Conservation (phyloP, 2,329 filamentous ascomycete genomes). For the Nemania sp. region DNA sequence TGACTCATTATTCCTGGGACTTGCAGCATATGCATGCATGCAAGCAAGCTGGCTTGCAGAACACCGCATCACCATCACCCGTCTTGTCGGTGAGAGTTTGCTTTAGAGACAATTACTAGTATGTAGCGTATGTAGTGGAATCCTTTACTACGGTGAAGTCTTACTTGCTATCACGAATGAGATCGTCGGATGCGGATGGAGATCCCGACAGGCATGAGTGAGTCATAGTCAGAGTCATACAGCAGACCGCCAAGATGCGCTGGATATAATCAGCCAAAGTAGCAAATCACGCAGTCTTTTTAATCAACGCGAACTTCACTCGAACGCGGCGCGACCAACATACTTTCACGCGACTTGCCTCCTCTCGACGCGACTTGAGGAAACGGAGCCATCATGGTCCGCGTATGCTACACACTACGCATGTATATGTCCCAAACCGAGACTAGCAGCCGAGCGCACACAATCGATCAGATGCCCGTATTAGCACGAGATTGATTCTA, state of each 20-base stretch:
- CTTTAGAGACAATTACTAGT: slow-evolving; percentile 1
- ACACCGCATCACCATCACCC: slow-evolving; percentile 17
- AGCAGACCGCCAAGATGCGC: slow-evolving; percentile 1
- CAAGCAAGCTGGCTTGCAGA: slow-evolving; percentile 34
- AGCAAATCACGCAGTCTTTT: slow-evolving; percentile 9
- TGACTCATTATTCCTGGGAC: slow-evolving; percentile 42
- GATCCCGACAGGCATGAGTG: slow-evolving; percentile 30
- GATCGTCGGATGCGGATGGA: slow-evolving; percentile 15
- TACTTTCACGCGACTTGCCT: background rate
- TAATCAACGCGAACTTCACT: background rate
- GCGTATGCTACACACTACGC: too few relatives aligned
- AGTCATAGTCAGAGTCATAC: slow-evolving; percentile 30
- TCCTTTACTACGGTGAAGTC: too few relatives aligned
- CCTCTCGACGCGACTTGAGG: background rate
- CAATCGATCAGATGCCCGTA: too few relatives aligned
- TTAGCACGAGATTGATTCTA: too few relatives aligned
- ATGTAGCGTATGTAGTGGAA: too few relatives aligned
- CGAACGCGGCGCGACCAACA: background rate
- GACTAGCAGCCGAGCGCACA: slow-evolving; percentile 14
- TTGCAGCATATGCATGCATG: slow-evolving; percentile 37
- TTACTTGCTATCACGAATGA: slow-evolving; percentile 3
- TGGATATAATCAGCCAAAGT: slow-evolving; percentile 4
- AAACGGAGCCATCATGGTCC: background rate
- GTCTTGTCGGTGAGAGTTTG: slow-evolving; percentile 33
- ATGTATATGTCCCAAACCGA: background rate